These are phyloP conservation scores for Globomyces pollinis-pini DNA, from an alignment of 192 early-diverging fungal species.

Conservation along the genomic window DNA sequence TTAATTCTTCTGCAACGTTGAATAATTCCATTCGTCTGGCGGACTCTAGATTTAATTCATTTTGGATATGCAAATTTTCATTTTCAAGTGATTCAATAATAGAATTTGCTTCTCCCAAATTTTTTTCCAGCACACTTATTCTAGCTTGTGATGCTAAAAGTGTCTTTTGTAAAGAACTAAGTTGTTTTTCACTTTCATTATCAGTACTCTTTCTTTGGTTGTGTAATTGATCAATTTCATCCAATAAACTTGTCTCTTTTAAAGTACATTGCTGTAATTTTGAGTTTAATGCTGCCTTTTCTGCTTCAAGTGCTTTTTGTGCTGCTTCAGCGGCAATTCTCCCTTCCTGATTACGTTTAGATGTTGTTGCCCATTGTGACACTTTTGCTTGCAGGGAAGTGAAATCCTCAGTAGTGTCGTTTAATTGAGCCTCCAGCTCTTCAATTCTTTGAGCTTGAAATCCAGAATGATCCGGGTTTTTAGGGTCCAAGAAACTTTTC, in stretches of 20 bases:
- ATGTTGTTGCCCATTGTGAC: conserved; percentile 17
- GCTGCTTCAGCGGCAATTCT: conserved; percentile 21
- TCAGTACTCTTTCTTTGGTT: neutral
- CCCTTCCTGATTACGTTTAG: conserved; percentile 29
- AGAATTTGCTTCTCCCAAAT: neutral
- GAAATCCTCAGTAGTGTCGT: conserved; percentile 2
- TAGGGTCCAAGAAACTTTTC: neutral
- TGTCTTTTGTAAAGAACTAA: neutral
- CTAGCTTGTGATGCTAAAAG: neutral
- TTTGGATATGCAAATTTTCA: neutral
- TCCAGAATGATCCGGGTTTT: neutral
- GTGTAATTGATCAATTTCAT: neutral
- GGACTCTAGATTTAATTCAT: neutral
- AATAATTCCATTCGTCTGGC: neutral
- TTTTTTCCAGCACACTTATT: neutral
- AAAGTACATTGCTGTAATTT: neutral
- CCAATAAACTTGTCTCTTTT: neutral
- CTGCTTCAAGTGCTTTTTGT: conserved; percentile 16
- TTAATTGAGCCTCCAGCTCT: conserved; percentile 14
- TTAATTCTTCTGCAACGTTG: neutral
- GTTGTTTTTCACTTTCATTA: neutral
- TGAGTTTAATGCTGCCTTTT: conserved; percentile 5
- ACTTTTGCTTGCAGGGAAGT: conserved; percentile 22
- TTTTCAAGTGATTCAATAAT: neutral
- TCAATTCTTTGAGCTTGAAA: conserved; percentile 11